phyloP scores from a whole-genome alignment of 192 early-diverging fungal genomes.

The Chytriomyces confervae region DNA sequence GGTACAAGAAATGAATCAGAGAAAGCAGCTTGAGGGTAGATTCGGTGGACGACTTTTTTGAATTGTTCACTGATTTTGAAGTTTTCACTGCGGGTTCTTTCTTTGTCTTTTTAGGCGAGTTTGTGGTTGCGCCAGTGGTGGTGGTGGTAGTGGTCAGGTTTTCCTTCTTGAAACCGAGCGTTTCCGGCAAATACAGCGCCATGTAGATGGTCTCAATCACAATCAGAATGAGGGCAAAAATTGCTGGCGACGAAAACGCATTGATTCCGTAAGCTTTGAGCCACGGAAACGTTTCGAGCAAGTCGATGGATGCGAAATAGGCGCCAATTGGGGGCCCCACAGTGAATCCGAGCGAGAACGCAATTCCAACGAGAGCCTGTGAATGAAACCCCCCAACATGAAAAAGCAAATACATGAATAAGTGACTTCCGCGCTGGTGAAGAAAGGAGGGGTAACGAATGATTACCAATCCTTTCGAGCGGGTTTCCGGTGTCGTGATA shows the following conservation, averaged over 20 bases:
- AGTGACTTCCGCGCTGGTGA: neutral
- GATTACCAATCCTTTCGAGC: slow-evolving; percentile 80
- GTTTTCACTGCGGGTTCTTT: slow-evolving; percentile 7
- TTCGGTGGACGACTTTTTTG: neutral
- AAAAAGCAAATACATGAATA: slow-evolving; percentile 20
- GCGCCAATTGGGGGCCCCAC: slow-evolving; percentile 89
- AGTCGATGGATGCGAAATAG: slow-evolving; percentile 56
- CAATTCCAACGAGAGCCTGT: slow-evolving; percentile 93
- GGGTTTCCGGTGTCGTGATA: slow-evolving; percentile 75
- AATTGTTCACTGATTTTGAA: neutral
- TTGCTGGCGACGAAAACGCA: slow-evolving; percentile 81
- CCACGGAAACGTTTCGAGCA: slow-evolving; percentile 50
- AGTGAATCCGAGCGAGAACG: slow-evolving; percentile 95
- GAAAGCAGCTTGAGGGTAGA: slow-evolving; percentile 56
- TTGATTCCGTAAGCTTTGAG: slow-evolving; percentile 61
- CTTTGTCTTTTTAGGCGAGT: slow-evolving; percentile 20
- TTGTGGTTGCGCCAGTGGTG: slow-evolving; percentile 12
- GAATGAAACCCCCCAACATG: neutral
- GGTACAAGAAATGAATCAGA: slow-evolving; percentile 80
- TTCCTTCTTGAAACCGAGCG: slow-evolving; percentile 43
- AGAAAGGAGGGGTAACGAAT: neutral
- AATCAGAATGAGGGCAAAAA: slow-evolving; percentile 85
- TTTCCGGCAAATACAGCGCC: slow-evolving; percentile 80
- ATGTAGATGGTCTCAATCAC: slow-evolving; percentile 82
- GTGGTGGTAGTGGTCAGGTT: neutral